Base-by-base conservation (phyloP, 768 basidiomycete genomes). In the Naganishia antarctica region DNA sequence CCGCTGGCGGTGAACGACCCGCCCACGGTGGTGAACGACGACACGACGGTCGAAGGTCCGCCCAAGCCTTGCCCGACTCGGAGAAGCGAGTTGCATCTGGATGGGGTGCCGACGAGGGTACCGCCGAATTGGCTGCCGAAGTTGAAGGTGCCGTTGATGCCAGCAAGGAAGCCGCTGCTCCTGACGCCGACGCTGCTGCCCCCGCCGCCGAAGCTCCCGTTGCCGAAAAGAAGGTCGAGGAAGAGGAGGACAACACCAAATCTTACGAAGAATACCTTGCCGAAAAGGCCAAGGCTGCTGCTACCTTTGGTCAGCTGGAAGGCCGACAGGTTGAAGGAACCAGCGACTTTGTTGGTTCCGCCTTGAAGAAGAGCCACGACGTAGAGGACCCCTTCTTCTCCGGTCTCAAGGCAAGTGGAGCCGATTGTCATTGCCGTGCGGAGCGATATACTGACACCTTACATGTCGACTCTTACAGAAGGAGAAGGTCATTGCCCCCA, bases 51-150 rank as follows among this genome's bases (percentile, higher is more conserved):
- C 90, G 70, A 59, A 66, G 62, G 58, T 73, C 68, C 62, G 62
- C 64, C 64, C 50, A 67, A 66, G 66, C 68, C 63, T 65, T 61
- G 70, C 92, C 90, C 77, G 94, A 98, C 80, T 87, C 90, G 47
- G 89, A 92, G 70, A 98, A 97, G 84, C 91, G 90, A 81, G 80
- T 93, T 71, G 88, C 90, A 77, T 88, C 91, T 75, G 87, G 87
- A 69, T 98, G 94, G 94, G 94, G 94, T 69, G 90, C 88, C 44
- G 90, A 92, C 68, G 89, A 92, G 71, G 91, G 88, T 70, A 83
- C 81, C 70, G 78, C 87, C 41, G 94, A 97, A 79, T 83, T 90
- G 49, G 70, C 87, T 80, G 83, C 82, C 34, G 93, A 97, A 77
- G 79, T 85, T 65, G 86, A 84, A 29, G 94, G 87, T 60, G 83